Evolutionary conservation across 495 filamentous ascomycete genomes (phyloP).

Genomic region (Venustampulla echinocandica): DNA sequence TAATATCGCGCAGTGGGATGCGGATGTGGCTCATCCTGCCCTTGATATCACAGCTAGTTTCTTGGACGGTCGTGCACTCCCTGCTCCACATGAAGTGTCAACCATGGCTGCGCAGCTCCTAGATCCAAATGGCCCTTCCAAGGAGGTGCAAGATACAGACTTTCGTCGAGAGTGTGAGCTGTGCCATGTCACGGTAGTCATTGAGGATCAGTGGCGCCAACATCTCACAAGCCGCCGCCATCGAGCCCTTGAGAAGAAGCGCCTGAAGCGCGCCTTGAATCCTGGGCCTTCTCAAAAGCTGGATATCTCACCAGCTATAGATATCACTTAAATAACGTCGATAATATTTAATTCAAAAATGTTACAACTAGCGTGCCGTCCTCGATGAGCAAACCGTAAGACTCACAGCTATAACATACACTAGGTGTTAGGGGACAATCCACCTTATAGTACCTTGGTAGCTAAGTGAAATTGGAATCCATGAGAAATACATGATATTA

Average conservation of each 20-base stretch:
- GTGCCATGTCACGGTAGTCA: slow-evolving; percentile 60
- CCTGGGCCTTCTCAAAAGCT: slow-evolving; percentile 4
- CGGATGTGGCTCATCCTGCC: slow-evolving; percentile 55
- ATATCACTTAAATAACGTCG: no score
- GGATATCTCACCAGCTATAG: no score
- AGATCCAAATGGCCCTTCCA: slow-evolving; percentile 39
- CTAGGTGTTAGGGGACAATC: no score
- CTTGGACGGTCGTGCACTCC: slow-evolving; percentile 45
- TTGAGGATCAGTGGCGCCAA: slow-evolving; percentile 63
- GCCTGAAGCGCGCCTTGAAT: slow-evolving; percentile 6
- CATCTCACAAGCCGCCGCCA: slow-evolving; percentile 67
- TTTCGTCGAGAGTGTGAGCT: slow-evolving; percentile 53
- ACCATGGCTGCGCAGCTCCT: slow-evolving; percentile 47
- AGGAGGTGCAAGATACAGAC: slow-evolving; percentile 41
- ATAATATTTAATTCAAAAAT: no score
- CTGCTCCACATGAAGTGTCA: slow-evolving; percentile 54
- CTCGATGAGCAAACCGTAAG: no score
- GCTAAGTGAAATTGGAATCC: no score
- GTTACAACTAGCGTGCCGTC: no score
- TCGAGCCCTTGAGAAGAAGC: slow-evolving; percentile 23
- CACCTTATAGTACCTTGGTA: no score
- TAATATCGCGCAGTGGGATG: slow-evolving; percentile 45
- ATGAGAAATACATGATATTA: no score
- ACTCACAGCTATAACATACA: no score
- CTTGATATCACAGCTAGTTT: slow-evolving; percentile 51